Percentiles rank a stretch among this genome's conserved stretches.
Conservation (phyloP, 345 rosid genomes). For the Hibiscus trionum region DNA sequence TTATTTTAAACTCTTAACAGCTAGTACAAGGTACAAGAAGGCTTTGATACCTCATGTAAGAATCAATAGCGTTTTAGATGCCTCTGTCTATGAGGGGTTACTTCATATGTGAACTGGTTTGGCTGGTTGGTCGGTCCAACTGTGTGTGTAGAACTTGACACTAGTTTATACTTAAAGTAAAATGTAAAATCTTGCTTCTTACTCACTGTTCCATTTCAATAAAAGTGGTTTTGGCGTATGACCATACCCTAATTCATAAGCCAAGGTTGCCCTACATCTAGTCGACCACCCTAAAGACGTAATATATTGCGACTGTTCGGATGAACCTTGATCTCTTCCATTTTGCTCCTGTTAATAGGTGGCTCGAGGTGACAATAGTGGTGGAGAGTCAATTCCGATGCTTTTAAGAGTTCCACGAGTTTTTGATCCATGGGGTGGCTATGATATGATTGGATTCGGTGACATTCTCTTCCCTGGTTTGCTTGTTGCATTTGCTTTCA, state of each 20-base stretch:
- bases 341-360: slow-evolving; percentile 44
- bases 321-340: background rate
- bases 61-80: background rate
- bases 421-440: slow-evolving; percentile 91
- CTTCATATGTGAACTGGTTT: background rate
- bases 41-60: background rate
- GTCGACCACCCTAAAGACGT: background rate
- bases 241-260: background rate
- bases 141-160: background rate
- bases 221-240: background rate
- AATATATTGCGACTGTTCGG: background rate
- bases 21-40: background rate
- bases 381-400: slow-evolving; percentile 93
- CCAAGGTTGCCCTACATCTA: background rate
- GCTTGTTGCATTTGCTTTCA: slow-evolving; percentile 71
- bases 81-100: background rate
- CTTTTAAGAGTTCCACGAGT: slow-evolving; percentile 77
- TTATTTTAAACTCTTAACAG: background rate
- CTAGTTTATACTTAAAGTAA: background rate
- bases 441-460: slow-evolving; percentile 99
- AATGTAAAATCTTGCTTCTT: background rate
- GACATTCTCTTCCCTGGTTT: slow-evolving; percentile 96
- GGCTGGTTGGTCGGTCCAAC: background rate
- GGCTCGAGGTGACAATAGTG: slow-evolving; percentile 88
- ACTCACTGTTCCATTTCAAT: background rate